These are phyloP conservation scores for Leishmania gerbilli DNA, from an alignment of 208 protist species.

Conservation along the genomic window DNA sequence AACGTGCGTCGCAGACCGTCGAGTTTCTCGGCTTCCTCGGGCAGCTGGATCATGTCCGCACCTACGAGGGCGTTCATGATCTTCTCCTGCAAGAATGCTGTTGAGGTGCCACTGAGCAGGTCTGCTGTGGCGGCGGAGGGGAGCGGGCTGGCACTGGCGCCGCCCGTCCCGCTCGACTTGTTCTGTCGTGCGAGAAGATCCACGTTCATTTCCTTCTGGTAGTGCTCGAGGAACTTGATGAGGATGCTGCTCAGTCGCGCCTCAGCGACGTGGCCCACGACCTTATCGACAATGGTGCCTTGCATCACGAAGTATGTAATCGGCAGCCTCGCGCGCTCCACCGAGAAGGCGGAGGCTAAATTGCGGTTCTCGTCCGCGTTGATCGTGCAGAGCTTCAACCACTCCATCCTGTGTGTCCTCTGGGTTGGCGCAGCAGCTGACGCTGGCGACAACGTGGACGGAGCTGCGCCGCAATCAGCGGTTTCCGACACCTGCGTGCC, in stretches of 20 bases:
- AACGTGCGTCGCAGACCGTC: conserved; percentile 78
- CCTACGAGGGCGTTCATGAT: conserved; percentile 73
- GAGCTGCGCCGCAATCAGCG: neutral
- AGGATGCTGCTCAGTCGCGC: conserved; percentile 72
- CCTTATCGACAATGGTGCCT: conserved; percentile 87
- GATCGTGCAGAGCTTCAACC: conserved; percentile 86
- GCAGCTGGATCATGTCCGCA: conserved; percentile 73
- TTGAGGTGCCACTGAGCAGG: conserved; percentile 72
- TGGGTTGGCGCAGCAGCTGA: neutral
- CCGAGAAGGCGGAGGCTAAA: conserved; percentile 84
- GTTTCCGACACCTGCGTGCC: neutral
- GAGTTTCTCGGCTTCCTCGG: conserved; percentile 73
- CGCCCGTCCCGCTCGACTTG: neutral
- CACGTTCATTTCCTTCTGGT: conserved; percentile 85
- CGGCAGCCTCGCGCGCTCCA: conserved; percentile 82
- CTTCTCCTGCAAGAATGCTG: conserved; percentile 71
- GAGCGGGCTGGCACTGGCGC: conserved; percentile 33
- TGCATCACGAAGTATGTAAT: conserved; percentile 92
- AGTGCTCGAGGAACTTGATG: conserved; percentile 84
- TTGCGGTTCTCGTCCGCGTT: conserved; percentile 90
- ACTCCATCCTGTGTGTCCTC: conserved; percentile 25
- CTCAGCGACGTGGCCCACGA: conserved; percentile 57
- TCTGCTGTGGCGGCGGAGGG: conserved; percentile 71
- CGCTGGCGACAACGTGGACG: neutral
- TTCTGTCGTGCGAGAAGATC: conserved; percentile 58